Base-by-base conservation (phyloP, 2,329 filamentous ascomycete species). In the Pestalotiopsis sp. region DNA sequence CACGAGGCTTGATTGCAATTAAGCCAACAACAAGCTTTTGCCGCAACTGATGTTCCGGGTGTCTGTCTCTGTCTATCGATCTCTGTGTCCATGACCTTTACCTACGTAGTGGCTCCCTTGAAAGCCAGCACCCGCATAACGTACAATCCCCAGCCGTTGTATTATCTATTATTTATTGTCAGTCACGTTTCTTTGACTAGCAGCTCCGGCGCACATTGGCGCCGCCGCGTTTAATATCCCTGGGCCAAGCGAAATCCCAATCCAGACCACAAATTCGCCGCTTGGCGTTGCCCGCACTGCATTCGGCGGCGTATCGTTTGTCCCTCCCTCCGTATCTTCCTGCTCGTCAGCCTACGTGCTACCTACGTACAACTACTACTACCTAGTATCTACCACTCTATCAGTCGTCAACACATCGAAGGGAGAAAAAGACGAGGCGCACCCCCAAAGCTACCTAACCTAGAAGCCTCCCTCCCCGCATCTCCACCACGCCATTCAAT, bases 391-490 rank as follows among this genome's bases (percentile, higher is more conserved):
- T 30, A 30, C 26, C 26, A 30, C 7, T 30, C 20, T 24, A 22
- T 38, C 14, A 30, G 22, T 22, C 38, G 22, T 22, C 38, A 48
- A 13, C 60, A 48, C 35, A 5, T 58, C 40, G 20, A 56, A 3
- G 30, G 30, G 7, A 35, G 6, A 9, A 35, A 35, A 9, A 35
- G 30, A 35, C 30, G 30, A 35, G 30, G 30, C 30, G 30, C 30
- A 35, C 30, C 30, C 30, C 48, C 35, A 35, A 35, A 35, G 22
- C 39, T 10, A 26, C 22, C 24, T 26, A 57, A 24, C 13, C 22
- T 30, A 63, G 39, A 65, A 56, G 44, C 40, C 56, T 65, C 56
- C 48, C 64, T 60, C 64, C 64, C 64, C 64, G 64, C 64, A 66
- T 66, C 56, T 66, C 64, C 64, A 66, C 56, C 64, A 66, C 30